Evolutionary conservation across 1,284 basidiomycete species (phyloP), one percentile per base, ranked within the genome.

Genomic region (Agroathelia rolfsii): DNA sequence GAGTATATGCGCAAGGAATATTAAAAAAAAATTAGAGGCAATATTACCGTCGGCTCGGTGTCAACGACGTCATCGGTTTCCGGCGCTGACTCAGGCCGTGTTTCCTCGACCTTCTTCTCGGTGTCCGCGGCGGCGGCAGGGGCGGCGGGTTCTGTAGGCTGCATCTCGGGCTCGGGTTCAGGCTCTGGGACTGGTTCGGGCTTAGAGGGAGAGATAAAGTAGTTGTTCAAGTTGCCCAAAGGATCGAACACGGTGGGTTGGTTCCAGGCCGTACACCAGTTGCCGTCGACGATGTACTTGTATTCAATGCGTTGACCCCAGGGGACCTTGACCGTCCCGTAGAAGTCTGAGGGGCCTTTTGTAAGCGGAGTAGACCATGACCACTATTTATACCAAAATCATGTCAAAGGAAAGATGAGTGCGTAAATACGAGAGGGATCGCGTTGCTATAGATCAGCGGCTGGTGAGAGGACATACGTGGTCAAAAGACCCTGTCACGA

Each of bases 211-310:
- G 80, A 66, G 28, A 58, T 58, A 46, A 79, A 75, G 34, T 83
- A 58, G 47, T 88, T 85, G 54, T 88, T 88, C 14, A 76, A 50
- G 51, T 78, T 81, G 19, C 80, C 80, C 19, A 59, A 53, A 15
- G 55, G 51, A 45, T 86, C 83, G 2, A 52, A 46, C 50, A 80
- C 78, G 33, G 72, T 76, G 5, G 78, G 75, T 40, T 64, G 62
- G 39, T 65, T 63, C 26, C 66, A 60, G 33, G 65, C 63, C 28
- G 69, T 66, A 23, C 59, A 47, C 83, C 83, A 87, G 37, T 53
- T 49, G 19, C 77, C 80, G 47, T 87, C 84, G 34, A 87, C 81
- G 50, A 86, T 61, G 49, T 75, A 87, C 55, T 87, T 87, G 71
- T 80, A 87, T 5, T 59, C 46, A 39, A 83, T 58, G 46, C 72